phyloP scores from a whole-genome alignment of 75 land plant genomes.

The Azolla pinnata region DNA sequence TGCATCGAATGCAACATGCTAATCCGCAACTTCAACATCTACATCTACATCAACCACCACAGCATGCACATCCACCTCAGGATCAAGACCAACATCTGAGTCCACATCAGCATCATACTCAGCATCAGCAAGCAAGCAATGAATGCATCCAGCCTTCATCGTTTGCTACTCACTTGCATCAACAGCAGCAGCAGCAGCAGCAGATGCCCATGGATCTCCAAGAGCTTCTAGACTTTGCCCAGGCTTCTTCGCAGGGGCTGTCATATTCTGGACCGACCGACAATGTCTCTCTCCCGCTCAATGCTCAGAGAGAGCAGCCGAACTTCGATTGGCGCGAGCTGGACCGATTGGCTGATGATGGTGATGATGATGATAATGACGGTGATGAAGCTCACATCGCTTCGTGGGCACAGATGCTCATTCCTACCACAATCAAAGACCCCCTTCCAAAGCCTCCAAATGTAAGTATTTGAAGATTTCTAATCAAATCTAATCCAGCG shows the following conservation, averaged over 20 bases:
- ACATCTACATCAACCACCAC: not conserved
- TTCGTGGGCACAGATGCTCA: slow-evolving; percentile 3
- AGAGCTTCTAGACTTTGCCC: not conserved
- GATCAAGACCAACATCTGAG: not conserved
- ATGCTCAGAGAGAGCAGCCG: not conserved
- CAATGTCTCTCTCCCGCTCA: not conserved
- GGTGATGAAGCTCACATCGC: too few species aligned
- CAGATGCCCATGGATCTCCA: not conserved
- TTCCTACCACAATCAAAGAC: not conserved
- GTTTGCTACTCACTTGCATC: not conserved
- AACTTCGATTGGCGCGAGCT: not conserved
- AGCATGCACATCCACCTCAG: not conserved
- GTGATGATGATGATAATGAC: too few species aligned
- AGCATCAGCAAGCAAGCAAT: too few species aligned
- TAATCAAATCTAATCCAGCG: not conserved
- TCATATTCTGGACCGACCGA: not conserved
- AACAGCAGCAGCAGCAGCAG: not conserved
- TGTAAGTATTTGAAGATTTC: not conserved
- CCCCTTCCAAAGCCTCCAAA: not conserved
- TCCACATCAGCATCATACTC: not conserved
- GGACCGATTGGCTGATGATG: not conserved
- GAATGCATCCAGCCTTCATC: too few species aligned
- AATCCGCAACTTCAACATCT: not conserved
- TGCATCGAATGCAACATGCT: not conserved
- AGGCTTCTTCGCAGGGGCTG: not conserved